Conservation (phyloP, 2,329 filamentous ascomycete genomes). For the Epichloe elymi region DNA sequence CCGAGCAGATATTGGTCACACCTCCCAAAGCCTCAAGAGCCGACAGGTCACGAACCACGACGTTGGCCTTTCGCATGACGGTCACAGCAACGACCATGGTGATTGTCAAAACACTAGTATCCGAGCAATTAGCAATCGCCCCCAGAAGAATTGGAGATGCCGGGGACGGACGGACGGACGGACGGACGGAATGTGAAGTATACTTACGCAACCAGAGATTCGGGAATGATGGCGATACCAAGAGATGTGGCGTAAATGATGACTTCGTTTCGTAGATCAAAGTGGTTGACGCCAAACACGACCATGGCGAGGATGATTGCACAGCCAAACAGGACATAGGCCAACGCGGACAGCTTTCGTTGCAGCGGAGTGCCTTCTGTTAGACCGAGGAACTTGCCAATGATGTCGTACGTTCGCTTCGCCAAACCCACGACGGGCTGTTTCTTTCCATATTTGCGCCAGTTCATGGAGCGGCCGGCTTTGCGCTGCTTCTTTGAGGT, state of each 20-base stretch:
- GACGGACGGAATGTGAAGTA: conserved; percentile 2
- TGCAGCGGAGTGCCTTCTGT: conserved; percentile 65
- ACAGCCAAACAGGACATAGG: conserved; percentile 62
- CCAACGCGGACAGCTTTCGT: conserved; percentile 64
- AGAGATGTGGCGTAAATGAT: conserved; percentile 45
- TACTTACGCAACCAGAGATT: conserved; percentile 48
- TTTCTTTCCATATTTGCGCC: conserved; percentile 37
- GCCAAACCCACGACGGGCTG: conserved; percentile 33
- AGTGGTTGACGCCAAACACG: conserved; percentile 44
- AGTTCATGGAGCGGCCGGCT: conserved; percentile 39
- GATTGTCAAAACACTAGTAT: conserved; percentile 48
- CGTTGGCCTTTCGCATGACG: conserved; percentile 50
- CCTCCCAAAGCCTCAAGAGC: conserved; percentile 57
- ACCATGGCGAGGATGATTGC: conserved; percentile 46
- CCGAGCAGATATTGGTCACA: conserved; percentile 60
- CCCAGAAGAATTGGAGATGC: conserved; percentile 7
- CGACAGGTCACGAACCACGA: conserved; percentile 52
- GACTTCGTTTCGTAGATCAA: conserved; percentile 36
- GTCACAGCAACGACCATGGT: conserved; percentile 55
- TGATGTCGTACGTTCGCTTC: conserved; percentile 33
- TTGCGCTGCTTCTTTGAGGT: conserved; percentile 39
- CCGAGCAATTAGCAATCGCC: not conserved
- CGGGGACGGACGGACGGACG: not conserved
- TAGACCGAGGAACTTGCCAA: conserved; percentile 46
- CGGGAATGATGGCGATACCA: conserved; percentile 49